Evolutionary conservation across 2,329 filamentous ascomycete species (phyloP).

Genomic region (Nannizziopsis barbatae): DNA sequence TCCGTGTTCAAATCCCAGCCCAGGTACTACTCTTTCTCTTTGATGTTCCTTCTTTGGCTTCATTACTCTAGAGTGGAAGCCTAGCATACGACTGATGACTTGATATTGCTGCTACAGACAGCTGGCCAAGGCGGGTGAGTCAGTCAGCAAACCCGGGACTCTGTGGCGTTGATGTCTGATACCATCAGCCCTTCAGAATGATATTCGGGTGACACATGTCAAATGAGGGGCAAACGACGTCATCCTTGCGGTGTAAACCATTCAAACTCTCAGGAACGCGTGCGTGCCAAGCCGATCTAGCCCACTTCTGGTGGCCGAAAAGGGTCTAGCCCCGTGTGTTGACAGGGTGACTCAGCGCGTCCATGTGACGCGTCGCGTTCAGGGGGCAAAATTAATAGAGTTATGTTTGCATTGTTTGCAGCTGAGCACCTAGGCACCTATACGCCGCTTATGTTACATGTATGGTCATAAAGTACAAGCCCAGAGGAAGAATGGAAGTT

Average conservation of each 20-base stretch:
- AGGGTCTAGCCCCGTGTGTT: neutral
- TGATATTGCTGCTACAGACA: slow-evolving; percentile 6
- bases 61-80: neutral
- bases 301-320: neutral
- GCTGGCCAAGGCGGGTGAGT: slow-evolving; percentile 6
- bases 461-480: no score
- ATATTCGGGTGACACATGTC: neutral
- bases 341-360: neutral
- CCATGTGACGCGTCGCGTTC: no score
- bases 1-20: no score
- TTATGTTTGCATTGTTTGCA: neutral
- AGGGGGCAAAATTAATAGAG: neutral
- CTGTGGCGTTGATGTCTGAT: slow-evolving; percentile 1
- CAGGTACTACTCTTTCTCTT: no score
- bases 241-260: slow-evolving; percentile 6
- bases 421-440: neutral
- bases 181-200: neutral
- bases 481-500: neutral
- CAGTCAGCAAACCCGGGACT: slow-evolving; percentile 3
- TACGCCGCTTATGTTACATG: no score
- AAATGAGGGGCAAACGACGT: slow-evolving; percentile 7
- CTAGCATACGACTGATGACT: neutral
- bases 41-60: neutral
- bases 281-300: slow-evolving; percentile 4
- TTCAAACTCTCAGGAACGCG: neutral